These are phyloP conservation scores for Schoenoplectus tabernaemontani DNA, from an alignment of 202 grass and related monocot genomes.

Conservation along the genomic window DNA sequence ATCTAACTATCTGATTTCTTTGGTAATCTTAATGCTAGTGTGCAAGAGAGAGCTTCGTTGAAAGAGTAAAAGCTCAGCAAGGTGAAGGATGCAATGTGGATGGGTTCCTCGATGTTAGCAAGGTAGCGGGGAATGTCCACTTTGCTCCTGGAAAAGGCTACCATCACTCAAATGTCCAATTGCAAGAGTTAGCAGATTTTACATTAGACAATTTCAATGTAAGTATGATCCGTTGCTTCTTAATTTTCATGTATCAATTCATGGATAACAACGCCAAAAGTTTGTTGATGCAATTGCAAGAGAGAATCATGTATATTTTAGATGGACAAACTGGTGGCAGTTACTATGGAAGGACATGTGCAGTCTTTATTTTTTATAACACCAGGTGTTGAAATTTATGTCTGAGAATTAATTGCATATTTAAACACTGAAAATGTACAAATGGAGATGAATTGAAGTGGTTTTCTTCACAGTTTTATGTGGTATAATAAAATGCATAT, in stretches of 20 bases:
- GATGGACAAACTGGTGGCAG: not conserved
- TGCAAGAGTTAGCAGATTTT: slow-evolving; percentile 55
- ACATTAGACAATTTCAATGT: slow-evolving; percentile 74
- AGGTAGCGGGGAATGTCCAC: slow-evolving; percentile 97
- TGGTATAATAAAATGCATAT: not conserved
- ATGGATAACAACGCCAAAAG: not conserved
- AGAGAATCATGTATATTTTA: not conserved
- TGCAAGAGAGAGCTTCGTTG: slow-evolving; percentile 86
- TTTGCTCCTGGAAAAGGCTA: slow-evolving; percentile 93
- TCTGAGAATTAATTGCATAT: no score
- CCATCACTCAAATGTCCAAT: slow-evolving; percentile 65
- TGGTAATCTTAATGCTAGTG: slow-evolving; percentile 39
- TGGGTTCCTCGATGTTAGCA: slow-evolving; percentile 86
- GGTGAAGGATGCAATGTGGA: slow-evolving; percentile 89
- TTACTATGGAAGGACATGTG: not conserved
- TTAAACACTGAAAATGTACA: not conserved
- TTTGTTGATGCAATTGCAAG: slow-evolving; percentile 3
- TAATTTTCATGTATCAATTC: not conserved
- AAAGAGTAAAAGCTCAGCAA: slow-evolving; percentile 81
- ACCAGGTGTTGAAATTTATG: no score
- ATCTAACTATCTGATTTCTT: slow-evolving; percentile 12
- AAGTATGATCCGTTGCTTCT: slow-evolving; percentile 27
- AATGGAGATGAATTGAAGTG: not conserved
- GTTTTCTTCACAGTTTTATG: not conserved
- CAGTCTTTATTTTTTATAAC: not conserved